Evolutionary conservation across 169 alveolate genomes (phyloP).

Genomic region (Cryptosporidium xiaoi): DNA sequence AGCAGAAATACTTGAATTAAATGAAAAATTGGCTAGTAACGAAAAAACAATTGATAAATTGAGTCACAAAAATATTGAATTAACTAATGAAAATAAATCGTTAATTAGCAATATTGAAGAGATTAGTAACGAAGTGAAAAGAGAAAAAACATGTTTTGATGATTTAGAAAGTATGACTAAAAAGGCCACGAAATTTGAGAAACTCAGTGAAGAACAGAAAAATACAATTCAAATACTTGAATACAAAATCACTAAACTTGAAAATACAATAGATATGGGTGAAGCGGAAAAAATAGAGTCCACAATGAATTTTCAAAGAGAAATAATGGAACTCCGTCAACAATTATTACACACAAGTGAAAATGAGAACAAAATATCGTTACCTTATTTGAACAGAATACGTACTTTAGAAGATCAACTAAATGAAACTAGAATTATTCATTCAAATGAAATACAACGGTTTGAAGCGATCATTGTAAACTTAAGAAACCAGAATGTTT

Average conservation of each 20-base stretch:
- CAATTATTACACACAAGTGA: conserved; percentile 21
- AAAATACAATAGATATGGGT: conserved; percentile 1
- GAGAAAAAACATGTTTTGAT: neutral
- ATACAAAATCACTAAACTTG: conserved; percentile 34
- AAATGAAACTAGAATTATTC: conserved; percentile 50
- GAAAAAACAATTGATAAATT: conserved; percentile 1
- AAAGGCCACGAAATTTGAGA: conserved; percentile 1
- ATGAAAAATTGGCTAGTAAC: conserved; percentile 6
- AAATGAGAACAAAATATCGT: neutral
- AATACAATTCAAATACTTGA: conserved; percentile 9
- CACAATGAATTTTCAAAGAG: conserved; percentile 28
- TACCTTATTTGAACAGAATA: conserved; percentile 53
- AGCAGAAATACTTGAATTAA: conserved; percentile 14
- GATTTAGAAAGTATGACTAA: conserved; percentile 6
- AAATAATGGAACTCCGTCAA: conserved; percentile 26
- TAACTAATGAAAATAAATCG: conserved; percentile 22
- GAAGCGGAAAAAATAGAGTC: conserved; percentile 39
- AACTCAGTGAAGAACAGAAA: conserved; percentile 1
- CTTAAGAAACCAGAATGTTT: conserved; percentile 14
- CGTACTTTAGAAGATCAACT: conserved; percentile 42
- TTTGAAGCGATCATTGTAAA: conserved; percentile 36
- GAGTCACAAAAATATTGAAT: conserved; percentile 10
- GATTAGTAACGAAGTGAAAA: neutral
- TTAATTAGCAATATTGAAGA: conserved; percentile 5
- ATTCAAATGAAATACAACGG: conserved; percentile 32